Evolutionary conservation across 176 grass and related monocot genomes (phyloP), one percentile per base, ranked within the genome.

Genomic region (Echinochloa phyllopogon): DNA sequence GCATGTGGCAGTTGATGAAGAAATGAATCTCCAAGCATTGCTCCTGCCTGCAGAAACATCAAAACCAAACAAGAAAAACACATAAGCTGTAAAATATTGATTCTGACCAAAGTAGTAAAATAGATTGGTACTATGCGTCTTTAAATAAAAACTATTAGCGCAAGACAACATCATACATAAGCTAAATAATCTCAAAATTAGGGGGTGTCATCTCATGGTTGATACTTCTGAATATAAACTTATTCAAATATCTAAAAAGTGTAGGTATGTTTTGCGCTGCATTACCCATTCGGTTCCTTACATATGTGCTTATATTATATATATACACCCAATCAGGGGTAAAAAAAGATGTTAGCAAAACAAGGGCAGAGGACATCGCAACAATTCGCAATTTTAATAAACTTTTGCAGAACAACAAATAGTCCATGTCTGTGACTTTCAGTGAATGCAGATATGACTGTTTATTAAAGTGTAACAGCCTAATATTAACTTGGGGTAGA

Each of bases 21-120:
- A 94, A 99, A 99, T 62, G 96, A 94, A 91, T 99, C 96, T 61
- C 96, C 96, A 81, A 99, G 86, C 96, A 99, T 99, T 76, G 96
- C 96, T 78, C 96, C 96, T 78, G 96, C 96, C 96, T 99, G 85
- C 39, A 95, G 71, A 69, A 75, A 87, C 59, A 72, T 78, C 20
- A 81, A 77, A 77, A 50, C 16, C 51, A 77, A 72, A 55, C 4
- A 88, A 8, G 51, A 25, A 85, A 81, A 69, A 48, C 58, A 59
- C 39, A 86, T 62, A 82, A 82, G 21, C 60, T 51, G 9, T 61
- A 64, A 68, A 8, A 27, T 12, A 2, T 63, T 74, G 13, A 27
- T 75, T 75, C 20, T 53, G 47, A 80, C 48, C 6, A 52, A 51
- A 45, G 12, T 36, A 63, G 24, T 18, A 59, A 13, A 58, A 39